Conservation (phyloP, 352 stramenopile genomes). For the Nothophytophthora sp. region DNA sequence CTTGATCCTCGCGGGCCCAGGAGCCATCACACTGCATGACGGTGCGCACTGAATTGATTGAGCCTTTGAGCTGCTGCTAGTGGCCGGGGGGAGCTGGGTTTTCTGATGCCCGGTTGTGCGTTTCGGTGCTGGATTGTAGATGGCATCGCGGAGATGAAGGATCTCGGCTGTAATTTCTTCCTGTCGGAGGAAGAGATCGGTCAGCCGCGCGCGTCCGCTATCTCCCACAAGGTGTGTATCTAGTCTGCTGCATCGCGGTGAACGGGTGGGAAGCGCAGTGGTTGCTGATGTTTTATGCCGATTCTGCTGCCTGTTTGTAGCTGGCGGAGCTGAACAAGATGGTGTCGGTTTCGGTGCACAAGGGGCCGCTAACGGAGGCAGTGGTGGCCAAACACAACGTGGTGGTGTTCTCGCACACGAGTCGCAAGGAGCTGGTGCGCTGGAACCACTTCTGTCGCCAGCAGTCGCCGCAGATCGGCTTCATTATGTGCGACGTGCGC, state of each 20-base stretch:
- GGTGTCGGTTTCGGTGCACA: conserved; percentile 79
- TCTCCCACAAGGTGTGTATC: conserved; percentile 52
- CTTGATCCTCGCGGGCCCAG: conserved; percentile 89
- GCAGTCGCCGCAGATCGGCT: conserved; percentile 76
- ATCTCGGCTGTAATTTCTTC: conserved; percentile 95
- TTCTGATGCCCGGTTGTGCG: background rate
- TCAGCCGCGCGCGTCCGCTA: conserved; percentile 54
- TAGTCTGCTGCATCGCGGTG: background rate
- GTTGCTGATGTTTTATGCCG: background rate
- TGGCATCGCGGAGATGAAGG: conserved; percentile 67
- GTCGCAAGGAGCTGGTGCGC: conserved; percentile 72
- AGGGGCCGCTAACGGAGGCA: conserved; percentile 61
- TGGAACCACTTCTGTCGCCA: conserved; percentile 91
- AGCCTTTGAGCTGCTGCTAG: background rate
- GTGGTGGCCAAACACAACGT: conserved; percentile 79
- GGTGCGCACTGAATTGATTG: conserved; percentile 21
- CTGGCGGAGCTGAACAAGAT: conserved; percentile 93
- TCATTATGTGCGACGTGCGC: conserved; percentile 81
- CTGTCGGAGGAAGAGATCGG: conserved; percentile 83
- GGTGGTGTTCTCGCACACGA: conserved; percentile 87
- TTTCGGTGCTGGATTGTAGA: conserved; percentile 33
- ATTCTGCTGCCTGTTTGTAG: conserved; percentile 8
- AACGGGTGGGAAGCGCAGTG: background rate
- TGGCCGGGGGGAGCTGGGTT: background rate
- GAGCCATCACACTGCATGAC: conserved; percentile 87